Base-by-base conservation (phyloP, 2,329 filamentous ascomycete species). In the Pseudocercospora musae region DNA sequence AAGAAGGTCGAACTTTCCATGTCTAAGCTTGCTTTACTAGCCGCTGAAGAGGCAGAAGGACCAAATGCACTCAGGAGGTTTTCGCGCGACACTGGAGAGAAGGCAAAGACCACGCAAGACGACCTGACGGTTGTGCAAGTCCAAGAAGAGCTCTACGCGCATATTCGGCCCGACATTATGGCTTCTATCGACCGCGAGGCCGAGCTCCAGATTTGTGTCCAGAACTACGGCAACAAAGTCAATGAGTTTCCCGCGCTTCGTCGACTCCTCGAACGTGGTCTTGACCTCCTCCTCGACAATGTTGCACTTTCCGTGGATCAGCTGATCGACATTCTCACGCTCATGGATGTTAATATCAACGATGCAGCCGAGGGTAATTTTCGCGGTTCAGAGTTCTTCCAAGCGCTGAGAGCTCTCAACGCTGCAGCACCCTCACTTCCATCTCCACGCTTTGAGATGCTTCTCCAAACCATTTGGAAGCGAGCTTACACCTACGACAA, bases 1-100 rank as follows among this genome's bases (percentile, higher is more conserved):
- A 96, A 96, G 79, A 95, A 96, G 76, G 90, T 96, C 33, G 90
- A 98, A 76, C 80, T 98, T 25, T 96, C 92, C 63, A 82, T 99
- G 42, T 90, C 91, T 37, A 98, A 97, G 77, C 82, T 99, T n/a
- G 74, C 78, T 23, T 69, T 80, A 58, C 78, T 97, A 67, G 91
- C 91, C 15, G 85, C 87, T 42, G 81, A 76, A 60, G 78, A 81
- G 62, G 72, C 72, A 46, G 67, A 44, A 18, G 52, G 56, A 25
- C 31, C 54, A n/a, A 49, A 6, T 1, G 9, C 27, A 25, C n/a
- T 53, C 46, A 50, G 18, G 50, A 54, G 55, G 25, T 31, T 64
- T 9, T 58, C 60, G 4, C 61, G 59, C 4, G 62, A 59, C 25
- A 49, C 48, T 13, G 18, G 57, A 20, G 57, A 62, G 2, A 50